phyloP scores from a whole-genome alignment of 2,329 filamentous ascomycete species.

The Colletotrichum sp. region DNA sequence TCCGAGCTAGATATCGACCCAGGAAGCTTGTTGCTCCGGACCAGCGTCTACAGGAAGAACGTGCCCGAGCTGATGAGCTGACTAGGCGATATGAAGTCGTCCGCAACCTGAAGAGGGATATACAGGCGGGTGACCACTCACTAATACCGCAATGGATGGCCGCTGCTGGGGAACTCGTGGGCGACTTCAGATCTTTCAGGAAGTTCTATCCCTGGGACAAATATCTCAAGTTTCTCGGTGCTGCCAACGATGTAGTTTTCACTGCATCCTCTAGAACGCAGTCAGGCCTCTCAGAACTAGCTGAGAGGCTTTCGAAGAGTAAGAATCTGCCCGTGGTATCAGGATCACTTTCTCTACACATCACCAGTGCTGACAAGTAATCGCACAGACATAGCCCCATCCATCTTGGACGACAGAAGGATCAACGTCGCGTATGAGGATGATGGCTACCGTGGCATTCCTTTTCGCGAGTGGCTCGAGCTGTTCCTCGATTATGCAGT shows the following conservation, averaged over 20 bases:
- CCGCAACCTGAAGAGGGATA: conserved; percentile 44
- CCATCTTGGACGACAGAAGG: conserved; percentile 11
- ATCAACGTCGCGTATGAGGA: conserved; percentile 40
- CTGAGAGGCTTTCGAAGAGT: conserved; percentile 60
- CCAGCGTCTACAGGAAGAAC: conserved; percentile 49
- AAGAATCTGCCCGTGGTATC: conserved; percentile 33
- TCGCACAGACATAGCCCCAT: conserved; percentile 35
- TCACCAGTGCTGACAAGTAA: not conserved
- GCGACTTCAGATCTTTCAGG: conserved; percentile 68
- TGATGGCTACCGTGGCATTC: conserved; percentile 72
- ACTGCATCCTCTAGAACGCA: conserved; percentile 19
- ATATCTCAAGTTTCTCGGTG: conserved; percentile 63
- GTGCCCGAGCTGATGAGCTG: conserved; percentile 42
- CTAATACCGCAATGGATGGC: conserved; percentile 61
- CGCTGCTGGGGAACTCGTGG: conserved; percentile 62
- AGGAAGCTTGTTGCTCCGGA: conserved; percentile 50
- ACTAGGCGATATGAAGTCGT: conserved; percentile 49
- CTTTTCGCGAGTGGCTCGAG: conserved; percentile 86
- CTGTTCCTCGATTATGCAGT: conserved; percentile 89
- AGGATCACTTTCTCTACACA: not conserved
- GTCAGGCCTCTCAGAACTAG: conserved; percentile 46
- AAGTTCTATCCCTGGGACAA: conserved; percentile 72
- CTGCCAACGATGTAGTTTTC: conserved; percentile 21
- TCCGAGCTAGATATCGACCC: conserved; percentile 43
- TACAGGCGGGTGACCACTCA: conserved; percentile 45